Base-by-base conservation (phyloP, 208 protist genomes). In the Leishmania tarentolae region DNA sequence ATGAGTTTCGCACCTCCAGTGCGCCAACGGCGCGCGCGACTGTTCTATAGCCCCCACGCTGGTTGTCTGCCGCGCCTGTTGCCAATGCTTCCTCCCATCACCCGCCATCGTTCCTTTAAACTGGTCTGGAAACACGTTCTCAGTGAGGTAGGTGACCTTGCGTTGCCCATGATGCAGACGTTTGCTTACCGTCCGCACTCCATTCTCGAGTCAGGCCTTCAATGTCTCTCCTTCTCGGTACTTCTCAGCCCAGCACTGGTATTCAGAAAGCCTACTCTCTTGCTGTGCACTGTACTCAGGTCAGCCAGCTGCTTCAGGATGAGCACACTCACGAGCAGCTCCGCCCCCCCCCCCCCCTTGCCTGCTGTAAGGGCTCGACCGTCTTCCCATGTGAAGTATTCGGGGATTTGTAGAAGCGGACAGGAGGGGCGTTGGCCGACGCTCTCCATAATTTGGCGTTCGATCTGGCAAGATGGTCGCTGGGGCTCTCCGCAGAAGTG, bases 241-340 rank as follows among this genome's bases (percentile, higher is more conserved):
- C 8, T 66, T 21, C 59, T n/a, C n/a, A 81, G 63, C 42, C 46
- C 77, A 24, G 28, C 72, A 9, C 42, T 37, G 5, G 73, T 65
- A 0, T 68, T 31, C 61, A 31, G 44, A 35, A 75, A 40, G 9
- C 15, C 37, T 1, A 21, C 15, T 7, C 50, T 63, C 6, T n/a
- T 65, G 61, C 37, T 35, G 66, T 77, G 70, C 37, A 82, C 76
- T 24, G 40, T 56, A 52, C 71, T 31, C 21, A 85, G 70, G 21
- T 75, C 42, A 13, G 6, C 37, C 21, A 74, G 19, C 66, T 68
- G 42, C 65, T 37, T 74, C 11, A 8, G 0, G 19, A 37, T 57
- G 57, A 83, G 44, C 8, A 79, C 37, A 40, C 50, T 56, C 46
- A 17, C 40, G 73, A 80, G 76, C 46, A 40, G 53, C 66, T 80